Evolutionary conservation across 208 protist genomes (phyloP).

Genomic region (Trypanosoma platydactyli): DNA sequence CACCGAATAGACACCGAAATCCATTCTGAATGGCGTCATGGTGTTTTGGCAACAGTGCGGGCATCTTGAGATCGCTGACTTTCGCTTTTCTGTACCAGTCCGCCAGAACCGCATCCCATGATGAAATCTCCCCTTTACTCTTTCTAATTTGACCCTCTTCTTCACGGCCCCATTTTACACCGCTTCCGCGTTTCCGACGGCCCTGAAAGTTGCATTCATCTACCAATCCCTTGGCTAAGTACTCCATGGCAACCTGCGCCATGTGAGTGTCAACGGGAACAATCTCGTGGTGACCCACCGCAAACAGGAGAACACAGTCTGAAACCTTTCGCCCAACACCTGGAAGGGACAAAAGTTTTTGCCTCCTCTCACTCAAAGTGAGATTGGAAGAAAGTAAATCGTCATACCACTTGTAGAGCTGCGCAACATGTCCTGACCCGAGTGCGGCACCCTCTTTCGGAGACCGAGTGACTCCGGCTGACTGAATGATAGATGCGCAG

Average conservation of each 20-base stretch:
- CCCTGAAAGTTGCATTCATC: neutral
- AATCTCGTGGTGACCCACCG: conserved; percentile 47
- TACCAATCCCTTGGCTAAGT: conserved; percentile 23
- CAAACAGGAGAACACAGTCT: conserved; percentile 83
- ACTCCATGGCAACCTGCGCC: conserved; percentile 65
- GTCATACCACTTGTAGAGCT: conserved; percentile 49
- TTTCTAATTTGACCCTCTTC: neutral
- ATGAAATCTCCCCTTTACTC: neutral
- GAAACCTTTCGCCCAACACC: conserved; percentile 85
- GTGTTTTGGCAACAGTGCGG: conserved; percentile 38
- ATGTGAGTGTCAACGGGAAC: conserved; percentile 92
- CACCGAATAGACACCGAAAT: conserved; percentile 61
- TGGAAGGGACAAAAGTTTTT: conserved; percentile 44
- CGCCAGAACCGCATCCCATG: conserved; percentile 9
- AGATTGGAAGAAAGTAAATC: conserved; percentile 26
- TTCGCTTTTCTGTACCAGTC: conserved; percentile 23
- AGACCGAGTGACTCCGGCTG: conserved; percentile 6
- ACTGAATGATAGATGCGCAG: conserved; percentile 27
- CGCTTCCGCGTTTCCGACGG: neutral
- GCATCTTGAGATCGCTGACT: conserved; percentile 19
- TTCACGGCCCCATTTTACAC: conserved; percentile 5
- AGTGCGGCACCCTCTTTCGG: neutral
- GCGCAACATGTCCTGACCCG: neutral
- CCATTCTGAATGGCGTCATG: conserved; percentile 77
- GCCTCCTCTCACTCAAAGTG: conserved; percentile 35